Base-by-base conservation (phyloP, 2,329 filamentous ascomycete species). In the Colletotrichum eleusines region DNA sequence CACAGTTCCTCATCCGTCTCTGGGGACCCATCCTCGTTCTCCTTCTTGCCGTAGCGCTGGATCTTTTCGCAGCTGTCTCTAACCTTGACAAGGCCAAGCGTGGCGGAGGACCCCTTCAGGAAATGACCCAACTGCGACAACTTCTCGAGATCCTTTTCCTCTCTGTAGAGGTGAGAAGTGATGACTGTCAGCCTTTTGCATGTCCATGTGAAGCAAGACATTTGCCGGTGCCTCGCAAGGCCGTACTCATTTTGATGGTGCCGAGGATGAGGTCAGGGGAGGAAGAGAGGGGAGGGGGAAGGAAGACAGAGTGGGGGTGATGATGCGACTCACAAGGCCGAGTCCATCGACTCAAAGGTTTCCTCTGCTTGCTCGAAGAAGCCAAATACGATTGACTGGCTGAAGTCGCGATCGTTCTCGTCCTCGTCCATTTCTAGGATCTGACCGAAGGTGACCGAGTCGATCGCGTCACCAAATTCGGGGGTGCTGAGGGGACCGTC, bases 341-440 rank as follows among this genome's bases (percentile, higher is more conserved):
- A 80, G 78, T 98, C 90, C 91, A 99, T 98, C 76, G 94, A 90
- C 23, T 83, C 83, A 80, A 98, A 98, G 0, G 95, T 98, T 75
- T 89, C 87, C 75, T 94, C 89, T 46, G 94, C 95, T 83, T 99
- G 96, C 23, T 94, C 91, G 76, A 98, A 97, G 85, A 97, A 99
- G 72, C 94, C 94, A 78, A 90, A 92, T 59, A 98, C 95, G 74
- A 99, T 95, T 72, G 92, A 91, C 76, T 87, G 89, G 83, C 93
- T 97, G 86, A 98, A 98, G 59, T 97, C 94, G 76, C 91, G 88
- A 74, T 95, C 92, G 14, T 91, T 89, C 75, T 93, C 92, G 74
- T 93, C 92, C 74, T 98, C 96, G 80, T 99, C 96, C 95, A 99
- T 98, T 82, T 98, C 96, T 73, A 98, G 89, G 80, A 99, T 98